A percentile compares a stretch with the other conserved stretches of the same genome.
Evolutionary conservation across 2,329 filamentous ascomycete species (phyloP).

Genomic region (Epichloe gansuensis): DNA sequence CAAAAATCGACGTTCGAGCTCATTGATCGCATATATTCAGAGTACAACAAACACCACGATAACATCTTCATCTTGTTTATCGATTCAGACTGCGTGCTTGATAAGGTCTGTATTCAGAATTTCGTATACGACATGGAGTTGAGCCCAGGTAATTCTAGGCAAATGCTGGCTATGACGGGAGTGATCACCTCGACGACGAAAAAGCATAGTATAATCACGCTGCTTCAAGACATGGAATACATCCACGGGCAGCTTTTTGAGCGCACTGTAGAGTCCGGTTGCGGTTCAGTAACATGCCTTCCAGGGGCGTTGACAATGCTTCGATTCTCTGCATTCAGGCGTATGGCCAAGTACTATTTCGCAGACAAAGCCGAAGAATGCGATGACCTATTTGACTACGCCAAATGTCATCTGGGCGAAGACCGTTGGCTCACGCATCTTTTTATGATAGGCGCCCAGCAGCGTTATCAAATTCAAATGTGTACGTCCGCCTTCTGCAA

Average conservation of each 20-base stretch:
- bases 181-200: slow-evolving; percentile 91
- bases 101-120: slow-evolving; percentile 85
- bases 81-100: slow-evolving; percentile 91
- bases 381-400: slow-evolving; percentile 92
- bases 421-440: slow-evolving; percentile 95
- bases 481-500: slow-evolving; percentile 97
- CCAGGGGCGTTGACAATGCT: slow-evolving; percentile 93
- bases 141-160: slow-evolving; percentile 78
- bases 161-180: slow-evolving; percentile 96
- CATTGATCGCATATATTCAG: slow-evolving; percentile 82
- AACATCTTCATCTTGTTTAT: slow-evolving; percentile 95
- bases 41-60: slow-evolving; percentile 78
- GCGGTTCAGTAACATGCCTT: slow-evolving; percentile 86
- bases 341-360: slow-evolving; percentile 98
- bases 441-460: slow-evolving; percentile 95
- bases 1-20: slow-evolving; percentile 89
- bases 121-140: slow-evolving; percentile 99
- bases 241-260: slow-evolving; percentile 95
- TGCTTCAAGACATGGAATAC: slow-evolving; percentile 97
- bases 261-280: slow-evolving; percentile 86
- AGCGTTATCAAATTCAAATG: slow-evolving; percentile 93
- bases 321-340: slow-evolving; percentile 87
- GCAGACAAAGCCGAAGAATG: slow-evolving; percentile 93
- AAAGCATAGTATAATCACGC: slow-evolving; percentile 77
- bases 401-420: slow-evolving; percentile 88